Evolutionary conservation across 768 basidiomycete genomes (phyloP), one percentile per base, ranked within the genome.

Genomic region (Lentinula raphanica): DNA sequence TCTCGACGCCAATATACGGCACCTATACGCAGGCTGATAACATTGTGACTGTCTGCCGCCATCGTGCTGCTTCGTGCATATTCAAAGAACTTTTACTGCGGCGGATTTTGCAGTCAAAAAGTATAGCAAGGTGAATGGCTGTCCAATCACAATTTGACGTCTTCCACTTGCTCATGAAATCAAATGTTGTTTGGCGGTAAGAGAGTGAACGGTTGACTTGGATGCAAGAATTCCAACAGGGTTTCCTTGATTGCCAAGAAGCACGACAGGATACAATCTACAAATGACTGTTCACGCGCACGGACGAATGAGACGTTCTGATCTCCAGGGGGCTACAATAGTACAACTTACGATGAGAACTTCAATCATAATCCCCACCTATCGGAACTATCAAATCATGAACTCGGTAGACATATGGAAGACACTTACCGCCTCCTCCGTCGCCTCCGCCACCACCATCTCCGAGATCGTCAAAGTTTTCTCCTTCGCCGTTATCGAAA

Each of bases 401-500:
- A 27, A 23, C 23, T 23, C 5, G 13, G 11, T 11, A 15, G 21
- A 39, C 11, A 15, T 21, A 42, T 13, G 8, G 3, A 11, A 13
- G 21, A 17, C 21, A 27, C 46, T 50, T 55, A 64, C 83, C 85
- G 59, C 83, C 87, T 17, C 81, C 89, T 13, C 70, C 80, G 3
- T 80, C 88, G 9, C 79, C 87, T 0, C 83, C 87, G 8, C 81
- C 91, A 13, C 23, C 23, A 3, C 51, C 51, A 25, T 53, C 51
- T 5, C 87, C 90, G 21, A 90, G 69, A 64, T 91, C 86, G 64
- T 94, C 92, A 56, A 81, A 70, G 65, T 93, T 89, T 54, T 93
- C 91, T 3, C 78, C 85, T 70, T 92, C 91, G 17, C 91, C 91
- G 55, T 92, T 92, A 69, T 94, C 91, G 67, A 94, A 94, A 77